Base-by-base conservation (phyloP, 2,329 filamentous ascomycete species). In the Sporothrix protearum region DNA sequence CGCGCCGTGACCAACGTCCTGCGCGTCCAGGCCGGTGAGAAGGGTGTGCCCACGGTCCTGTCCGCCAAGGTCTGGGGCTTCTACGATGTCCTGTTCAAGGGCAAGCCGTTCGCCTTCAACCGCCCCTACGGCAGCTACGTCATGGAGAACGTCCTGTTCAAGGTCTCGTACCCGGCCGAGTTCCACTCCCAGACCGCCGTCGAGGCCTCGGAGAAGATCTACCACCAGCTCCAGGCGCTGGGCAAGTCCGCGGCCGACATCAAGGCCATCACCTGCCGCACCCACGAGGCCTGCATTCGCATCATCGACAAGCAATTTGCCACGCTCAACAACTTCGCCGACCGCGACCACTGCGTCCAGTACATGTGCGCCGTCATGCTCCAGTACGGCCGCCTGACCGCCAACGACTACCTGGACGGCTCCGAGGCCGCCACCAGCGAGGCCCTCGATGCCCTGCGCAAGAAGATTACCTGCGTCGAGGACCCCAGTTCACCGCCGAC, bases 121-220 rank as follows among this genome's bases (percentile, higher is more conserved):
- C 90, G 96, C 74, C 89, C 91, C 72, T 99, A 99, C 80, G 95
- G 94, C 80, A 97, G 92, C 86, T 99, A 99, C 82, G 96, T 99
- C 76, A 99, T 99, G 96, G 96, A 99, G 89, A 99, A 98, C 79
- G 94, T 99, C 73, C 90, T 99, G 75, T 99, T 99, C 91, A 99
- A 99, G 89, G 96, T 99, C 73, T 99, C 96, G 61, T 75, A 79
- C 66, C 74, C 72, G 87, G 94, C 94, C 78, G 95, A 98, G 81
- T 98, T 98, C 87, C 95, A 98, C 88, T 97, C 95, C 25, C 96
- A 99, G 84, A 99, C 96, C 49, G 96, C 96, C 76, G 94, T 98
- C 76, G 96, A 99, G 84, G 94, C 93, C 63, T 94, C 95, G 0
- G 89, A 97, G 84, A 93, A 91, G 82, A 90, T 99, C 79, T 89